Conservation (phyloP, 352 stramenopile genomes). For the Phytophthora agathidicida region DNA sequence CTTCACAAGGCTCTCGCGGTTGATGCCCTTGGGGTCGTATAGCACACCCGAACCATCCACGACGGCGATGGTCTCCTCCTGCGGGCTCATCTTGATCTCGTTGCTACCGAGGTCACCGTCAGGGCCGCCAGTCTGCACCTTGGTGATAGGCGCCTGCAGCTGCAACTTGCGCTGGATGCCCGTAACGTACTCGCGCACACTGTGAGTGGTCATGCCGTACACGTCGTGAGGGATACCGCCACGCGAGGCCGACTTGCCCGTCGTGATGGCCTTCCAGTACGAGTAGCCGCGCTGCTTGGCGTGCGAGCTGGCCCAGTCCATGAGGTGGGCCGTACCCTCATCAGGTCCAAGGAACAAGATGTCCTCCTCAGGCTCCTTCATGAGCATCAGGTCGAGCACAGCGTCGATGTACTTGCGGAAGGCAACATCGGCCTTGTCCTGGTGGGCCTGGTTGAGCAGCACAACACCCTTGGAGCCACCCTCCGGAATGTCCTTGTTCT, state of each 20-base stretch:
- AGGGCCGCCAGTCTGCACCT: conserved; percentile 97
- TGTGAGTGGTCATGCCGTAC: conserved; percentile 98
- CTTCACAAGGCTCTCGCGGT: conserved; percentile 91
- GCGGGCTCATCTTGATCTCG: conserved; percentile 96
- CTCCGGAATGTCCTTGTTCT: conserved; percentile 99
- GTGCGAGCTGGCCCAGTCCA: conserved; percentile 95
- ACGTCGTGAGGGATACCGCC: conserved; percentile 98
- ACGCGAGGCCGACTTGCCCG: conserved; percentile 93
- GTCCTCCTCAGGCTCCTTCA: conserved; percentile 95
- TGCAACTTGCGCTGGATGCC: conserved; percentile 93
- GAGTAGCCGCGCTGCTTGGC: conserved; percentile 94
- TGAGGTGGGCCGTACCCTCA: conserved; percentile 97
- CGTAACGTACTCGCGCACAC: conserved; percentile 96
- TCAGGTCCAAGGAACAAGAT: conserved; percentile 98
- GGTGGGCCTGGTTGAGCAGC: conserved; percentile 93
- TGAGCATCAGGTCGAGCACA: conserved; percentile 96
- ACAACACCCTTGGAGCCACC: conserved; percentile 97
- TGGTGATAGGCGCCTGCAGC: conserved; percentile 93
- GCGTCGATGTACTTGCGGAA: conserved; percentile 98
- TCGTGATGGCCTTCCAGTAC: conserved; percentile 97
- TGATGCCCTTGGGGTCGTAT: conserved; percentile 95
- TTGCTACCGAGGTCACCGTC: conserved; percentile 98
- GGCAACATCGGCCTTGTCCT: conserved; percentile 83
- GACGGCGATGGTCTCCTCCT: conserved; percentile 96
- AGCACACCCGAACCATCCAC: conserved; percentile 94